phyloP scores from a whole-genome alignment of 768 basidiomycete genomes.

The Lactarius psammicola region DNA sequence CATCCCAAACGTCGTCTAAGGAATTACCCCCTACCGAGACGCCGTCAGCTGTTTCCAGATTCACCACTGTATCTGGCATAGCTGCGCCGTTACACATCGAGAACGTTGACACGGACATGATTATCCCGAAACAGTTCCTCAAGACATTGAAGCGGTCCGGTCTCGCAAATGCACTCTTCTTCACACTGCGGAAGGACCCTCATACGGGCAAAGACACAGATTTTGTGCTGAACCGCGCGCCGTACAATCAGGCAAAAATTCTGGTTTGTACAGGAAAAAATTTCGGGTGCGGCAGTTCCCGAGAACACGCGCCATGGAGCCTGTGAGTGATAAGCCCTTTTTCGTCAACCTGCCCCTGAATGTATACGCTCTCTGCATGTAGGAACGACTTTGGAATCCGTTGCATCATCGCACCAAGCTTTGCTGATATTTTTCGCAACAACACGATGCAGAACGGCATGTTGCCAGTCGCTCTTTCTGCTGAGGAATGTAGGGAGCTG shows the following conservation, averaged over 20 bases:
- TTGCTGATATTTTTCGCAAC: conserved; percentile 62
- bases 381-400: conserved; percentile 64
- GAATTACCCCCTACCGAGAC: conserved; percentile 34
- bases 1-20: conserved; percentile 30
- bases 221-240: conserved; percentile 60
- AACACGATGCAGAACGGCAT: conserved; percentile 69
- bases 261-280: conserved; percentile 59
- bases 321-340: conserved; percentile 36
- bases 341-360: not conserved
- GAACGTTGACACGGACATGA: conserved; percentile 65
- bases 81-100: conserved; percentile 53
- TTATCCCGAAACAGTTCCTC: conserved; percentile 66
- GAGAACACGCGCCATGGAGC: conserved; percentile 63
- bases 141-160: conserved; percentile 66
- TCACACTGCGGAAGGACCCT: conserved; percentile 49
- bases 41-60: conserved; percentile 40
- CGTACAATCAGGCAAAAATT: conserved; percentile 51
- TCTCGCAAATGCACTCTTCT: conserved; percentile 58
- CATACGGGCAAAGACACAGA: conserved; percentile 52
- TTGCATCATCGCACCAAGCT: conserved; percentile 58
- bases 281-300: conserved; percentile 61
- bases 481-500: conserved; percentile 48
- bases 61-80: conserved; percentile 51
- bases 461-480: conserved; percentile 52
- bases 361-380: not conserved